Conservation (phyloP, 2,329 filamentous ascomycete species). For the Huntiella savannae region DNA sequence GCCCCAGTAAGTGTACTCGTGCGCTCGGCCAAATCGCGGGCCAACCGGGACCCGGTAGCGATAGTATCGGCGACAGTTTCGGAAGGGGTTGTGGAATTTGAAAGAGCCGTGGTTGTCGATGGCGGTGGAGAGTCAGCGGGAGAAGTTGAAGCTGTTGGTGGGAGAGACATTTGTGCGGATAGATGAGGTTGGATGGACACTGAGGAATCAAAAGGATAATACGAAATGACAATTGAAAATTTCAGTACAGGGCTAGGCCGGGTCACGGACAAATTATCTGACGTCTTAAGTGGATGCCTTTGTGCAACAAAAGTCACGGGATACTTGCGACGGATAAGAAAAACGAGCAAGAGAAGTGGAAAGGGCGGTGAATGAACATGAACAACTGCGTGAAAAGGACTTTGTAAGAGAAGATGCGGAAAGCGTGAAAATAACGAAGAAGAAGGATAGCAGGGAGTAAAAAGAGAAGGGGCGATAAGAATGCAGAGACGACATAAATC, state of each 20-base stretch:
- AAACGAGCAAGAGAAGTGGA: not conserved
- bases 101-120: not conserved
- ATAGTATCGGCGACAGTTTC: conserved; percentile 19
- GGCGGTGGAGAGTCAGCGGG: not conserved
- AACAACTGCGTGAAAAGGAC: not conserved
- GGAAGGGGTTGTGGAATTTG: conserved; percentile 4
- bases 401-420: not conserved
- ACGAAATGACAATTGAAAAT: not conserved
- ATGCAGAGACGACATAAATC: not conserved
- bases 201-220: not conserved
- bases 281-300: not conserved
- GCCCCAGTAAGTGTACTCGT: conserved; percentile 53
- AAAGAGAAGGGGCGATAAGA: not conserved
- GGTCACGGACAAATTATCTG: not conserved
- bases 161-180: too few species aligned
- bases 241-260: not conserved
- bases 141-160: not conserved
- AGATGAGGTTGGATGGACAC: too few species aligned
- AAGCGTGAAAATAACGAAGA: not conserved
- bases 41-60: too few species aligned
- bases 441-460: not conserved
- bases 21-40: conserved; percentile 33
- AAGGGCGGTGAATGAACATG: not conserved
- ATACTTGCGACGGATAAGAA: not conserved
- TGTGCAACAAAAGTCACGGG: not conserved